Conservation (phyloP, 1,139 yeast genomes). For the Casaregolazyma lundiana region DNA sequence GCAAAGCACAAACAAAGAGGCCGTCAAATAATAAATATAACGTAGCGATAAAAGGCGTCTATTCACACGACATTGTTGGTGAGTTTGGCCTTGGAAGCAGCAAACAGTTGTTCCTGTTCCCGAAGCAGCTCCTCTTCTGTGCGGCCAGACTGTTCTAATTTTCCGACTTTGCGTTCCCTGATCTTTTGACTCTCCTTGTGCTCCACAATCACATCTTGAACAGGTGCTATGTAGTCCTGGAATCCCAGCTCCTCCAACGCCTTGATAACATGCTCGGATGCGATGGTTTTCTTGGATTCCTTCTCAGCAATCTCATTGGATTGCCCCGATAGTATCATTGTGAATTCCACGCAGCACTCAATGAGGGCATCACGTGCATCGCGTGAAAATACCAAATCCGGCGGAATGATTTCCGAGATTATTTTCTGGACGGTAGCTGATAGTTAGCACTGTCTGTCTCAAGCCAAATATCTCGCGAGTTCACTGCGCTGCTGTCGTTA, state of each 20-base stretch:
- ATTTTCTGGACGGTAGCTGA: slow-evolving; percentile 93
- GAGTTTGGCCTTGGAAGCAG: slow-evolving; percentile 67
- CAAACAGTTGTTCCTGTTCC: slow-evolving; percentile 90
- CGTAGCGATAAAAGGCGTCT: background rate
- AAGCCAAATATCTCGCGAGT: background rate
- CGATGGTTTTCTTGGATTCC: slow-evolving; percentile 93
- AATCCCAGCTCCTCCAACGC: slow-evolving; percentile 89
- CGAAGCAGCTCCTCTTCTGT: slow-evolving; percentile 85
- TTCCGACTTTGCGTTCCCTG: slow-evolving; percentile 89
- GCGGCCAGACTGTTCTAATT: slow-evolving; percentile 87
- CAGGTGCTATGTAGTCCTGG: slow-evolving; percentile 73
- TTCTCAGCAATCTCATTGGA: slow-evolving; percentile 95
- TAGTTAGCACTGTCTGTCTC: background rate
- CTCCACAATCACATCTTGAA: slow-evolving; percentile 75
- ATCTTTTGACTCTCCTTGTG: slow-evolving; percentile 76
- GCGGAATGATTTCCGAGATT: slow-evolving; percentile 81
- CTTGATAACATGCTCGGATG: slow-evolving; percentile 91
- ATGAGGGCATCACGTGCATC: slow-evolving; percentile 95
- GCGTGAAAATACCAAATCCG: slow-evolving; percentile 80
- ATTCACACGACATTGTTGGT: slow-evolving; percentile 22
- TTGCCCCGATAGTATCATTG: slow-evolving; percentile 90
- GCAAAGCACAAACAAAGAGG: background rate
- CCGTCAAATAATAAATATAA: background rate
- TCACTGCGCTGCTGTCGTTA: background rate
- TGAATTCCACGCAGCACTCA: slow-evolving; percentile 93